Conservation (phyloP, 768 basidiomycete species). For the Mycena filopes region DNA sequence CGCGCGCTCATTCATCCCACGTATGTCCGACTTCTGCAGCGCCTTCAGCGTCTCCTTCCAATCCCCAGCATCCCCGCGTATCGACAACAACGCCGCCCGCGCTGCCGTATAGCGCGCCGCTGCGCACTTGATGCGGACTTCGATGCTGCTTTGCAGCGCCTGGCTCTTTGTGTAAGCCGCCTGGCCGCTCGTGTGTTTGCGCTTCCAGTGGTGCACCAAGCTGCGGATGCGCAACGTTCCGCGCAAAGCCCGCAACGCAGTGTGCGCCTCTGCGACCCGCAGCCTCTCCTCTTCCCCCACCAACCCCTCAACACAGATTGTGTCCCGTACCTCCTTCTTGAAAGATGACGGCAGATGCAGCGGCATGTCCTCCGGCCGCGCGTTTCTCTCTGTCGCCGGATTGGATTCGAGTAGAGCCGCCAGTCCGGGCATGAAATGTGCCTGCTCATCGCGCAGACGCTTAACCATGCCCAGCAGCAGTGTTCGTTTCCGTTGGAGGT, state of each 20-base stretch:
- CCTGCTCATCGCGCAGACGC: neutral
- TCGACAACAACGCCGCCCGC: conserved; percentile 11
- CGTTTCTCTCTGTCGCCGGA: neutral
- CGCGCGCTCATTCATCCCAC: conserved; percentile 23
- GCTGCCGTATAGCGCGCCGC: conserved; percentile 16
- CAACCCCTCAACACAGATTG: conserved; percentile 26
- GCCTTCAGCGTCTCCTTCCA: conserved; percentile 19
- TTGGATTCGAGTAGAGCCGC: neutral
- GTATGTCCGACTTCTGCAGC: conserved; percentile 20
- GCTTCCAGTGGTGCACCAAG: conserved; percentile 32
- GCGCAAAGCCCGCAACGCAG: conserved; percentile 32
- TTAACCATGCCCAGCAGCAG: no score
- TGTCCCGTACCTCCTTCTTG: neutral
- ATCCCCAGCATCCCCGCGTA: conserved; percentile 27
- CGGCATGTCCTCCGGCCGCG: conserved; percentile 26
- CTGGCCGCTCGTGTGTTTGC: conserved; percentile 27
- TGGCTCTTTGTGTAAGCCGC: conserved; percentile 29
- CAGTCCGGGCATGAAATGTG: neutral
- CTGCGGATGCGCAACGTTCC: conserved; percentile 28
- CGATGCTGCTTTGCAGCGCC: conserved; percentile 27
- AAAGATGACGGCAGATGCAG: conserved; percentile 37
- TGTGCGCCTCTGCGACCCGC: conserved; percentile 32
- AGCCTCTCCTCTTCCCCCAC: conserved; percentile 33
- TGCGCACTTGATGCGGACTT: conserved; percentile 8
- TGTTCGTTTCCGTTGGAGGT: no score